phyloP scores from a whole-genome alignment of 352 stramenopile species.

The Aphanomyces euteiches region DNA sequence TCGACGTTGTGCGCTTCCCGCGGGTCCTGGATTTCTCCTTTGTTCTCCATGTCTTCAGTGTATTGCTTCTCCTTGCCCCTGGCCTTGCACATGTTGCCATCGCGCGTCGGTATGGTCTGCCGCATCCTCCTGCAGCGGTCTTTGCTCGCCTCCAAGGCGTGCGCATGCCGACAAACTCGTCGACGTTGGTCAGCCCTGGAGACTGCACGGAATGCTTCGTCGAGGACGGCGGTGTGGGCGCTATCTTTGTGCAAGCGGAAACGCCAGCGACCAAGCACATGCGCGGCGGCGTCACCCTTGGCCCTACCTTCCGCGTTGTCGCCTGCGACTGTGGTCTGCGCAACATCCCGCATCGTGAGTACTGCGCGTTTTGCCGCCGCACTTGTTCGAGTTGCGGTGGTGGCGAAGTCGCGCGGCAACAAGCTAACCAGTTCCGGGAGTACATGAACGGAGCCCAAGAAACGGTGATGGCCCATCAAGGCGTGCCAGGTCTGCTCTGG shows the following conservation, averaged over 20 bases:
- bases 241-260: slow-evolving; percentile 66
- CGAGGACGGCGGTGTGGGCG: slow-evolving; percentile 69
- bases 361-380: slow-evolving; percentile 71
- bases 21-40: slow-evolving; percentile 16
- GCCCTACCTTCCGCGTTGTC: slow-evolving; percentile 77
- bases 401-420: slow-evolving; percentile 66
- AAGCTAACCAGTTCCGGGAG: slow-evolving; percentile 71
- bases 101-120: slow-evolving; percentile 15
- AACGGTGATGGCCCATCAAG: slow-evolving; percentile 19
- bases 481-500: slow-evolving; percentile 17
- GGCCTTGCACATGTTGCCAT: slow-evolving; percentile 13
- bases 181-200: slow-evolving; percentile 53
- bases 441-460: slow-evolving; percentile 44
- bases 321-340: slow-evolving; percentile 81
- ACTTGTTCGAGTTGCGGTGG: slow-evolving; percentile 70
- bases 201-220: slow-evolving; percentile 79
- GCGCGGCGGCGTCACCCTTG: slow-evolving; percentile 59
- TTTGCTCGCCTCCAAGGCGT: slow-evolving; percentile 22
- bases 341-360: slow-evolving; percentile 49
- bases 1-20: slow-evolving; percentile 45
- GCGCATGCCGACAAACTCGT: not conserved
- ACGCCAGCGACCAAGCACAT: slow-evolving; percentile 11
- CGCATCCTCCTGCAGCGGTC: slow-evolving; percentile 11
- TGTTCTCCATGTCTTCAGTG: not conserved
- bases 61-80: slow-evolving; percentile 1